Conservation (phyloP, 176 grass and related monocot genomes). For the Aegilops speltoides region DNA sequence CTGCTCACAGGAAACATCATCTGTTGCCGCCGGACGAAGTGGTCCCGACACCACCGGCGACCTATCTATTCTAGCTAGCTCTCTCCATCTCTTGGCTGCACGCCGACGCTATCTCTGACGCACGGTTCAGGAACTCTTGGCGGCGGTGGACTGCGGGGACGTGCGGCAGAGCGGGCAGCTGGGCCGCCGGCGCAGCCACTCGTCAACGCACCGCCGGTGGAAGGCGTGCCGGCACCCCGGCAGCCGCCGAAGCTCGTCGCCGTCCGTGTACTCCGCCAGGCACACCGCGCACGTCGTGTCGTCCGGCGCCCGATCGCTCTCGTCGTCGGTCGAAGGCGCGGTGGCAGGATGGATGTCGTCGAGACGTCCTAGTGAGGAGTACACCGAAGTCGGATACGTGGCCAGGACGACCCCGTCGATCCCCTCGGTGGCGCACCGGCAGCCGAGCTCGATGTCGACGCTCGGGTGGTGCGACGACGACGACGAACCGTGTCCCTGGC, state of each 20-base stretch:
- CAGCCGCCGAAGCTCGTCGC: constrained; percentile 3
- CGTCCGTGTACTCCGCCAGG: neutral
- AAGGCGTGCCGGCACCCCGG: neutral
- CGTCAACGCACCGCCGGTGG: no score
- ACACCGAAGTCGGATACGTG: constrained; percentile 26
- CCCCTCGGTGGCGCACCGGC: neutral
- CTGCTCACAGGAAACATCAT: no score
- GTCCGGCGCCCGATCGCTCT: neutral
- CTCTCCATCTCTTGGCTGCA: neutral
- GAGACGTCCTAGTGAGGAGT: neutral
- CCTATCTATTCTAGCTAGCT: neutral
- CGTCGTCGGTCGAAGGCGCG: neutral
- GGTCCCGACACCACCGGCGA: no score
- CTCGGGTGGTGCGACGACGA: neutral
- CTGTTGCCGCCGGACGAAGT: no score
- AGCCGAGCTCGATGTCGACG: constrained; percentile 6
- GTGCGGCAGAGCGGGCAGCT: no score
- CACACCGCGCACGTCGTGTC: constrained; percentile 1
- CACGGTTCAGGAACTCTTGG: neutral
- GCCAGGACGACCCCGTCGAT: constrained; percentile 28
- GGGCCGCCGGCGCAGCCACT: no score
- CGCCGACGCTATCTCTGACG: neutral
- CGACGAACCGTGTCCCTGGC: neutral
- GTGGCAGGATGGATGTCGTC: neutral
- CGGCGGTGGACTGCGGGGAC: no score